Evolutionary conservation across 495 filamentous ascomycete genomes (phyloP).

Genomic region (Xylaria venustula): DNA sequence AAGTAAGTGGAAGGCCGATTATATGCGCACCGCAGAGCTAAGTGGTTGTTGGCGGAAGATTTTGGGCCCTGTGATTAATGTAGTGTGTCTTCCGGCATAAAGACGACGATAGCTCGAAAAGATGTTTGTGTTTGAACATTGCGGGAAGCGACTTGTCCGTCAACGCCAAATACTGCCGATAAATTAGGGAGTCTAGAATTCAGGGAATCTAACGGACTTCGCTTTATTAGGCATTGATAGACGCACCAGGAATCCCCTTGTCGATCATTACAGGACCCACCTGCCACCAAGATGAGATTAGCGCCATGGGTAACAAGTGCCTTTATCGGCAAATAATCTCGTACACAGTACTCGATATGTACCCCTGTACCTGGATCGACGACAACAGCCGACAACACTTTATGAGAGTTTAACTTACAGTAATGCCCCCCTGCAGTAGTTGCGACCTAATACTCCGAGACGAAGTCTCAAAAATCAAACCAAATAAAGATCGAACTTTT

Average conservation of each 20-base stretch:
- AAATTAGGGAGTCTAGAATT: slow-evolving; percentile 3
- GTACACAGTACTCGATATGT: background rate
- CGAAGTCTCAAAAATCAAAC: too few relatives aligned
- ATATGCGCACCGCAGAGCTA: background rate
- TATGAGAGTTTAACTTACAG: too few relatives aligned
- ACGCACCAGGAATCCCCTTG: background rate
- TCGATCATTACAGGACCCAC: background rate
- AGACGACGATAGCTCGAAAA: background rate
- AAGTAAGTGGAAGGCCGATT: background rate
- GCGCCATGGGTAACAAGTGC: background rate
- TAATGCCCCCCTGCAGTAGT: too few relatives aligned
- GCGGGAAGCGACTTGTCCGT: background rate
- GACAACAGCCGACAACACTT: too few relatives aligned
- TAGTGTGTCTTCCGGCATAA: background rate
- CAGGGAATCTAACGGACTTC: background rate
- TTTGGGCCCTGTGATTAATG: background rate
- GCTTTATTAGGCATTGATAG: slow-evolving; percentile 7
- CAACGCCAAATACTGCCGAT: background rate
- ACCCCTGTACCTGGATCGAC: too few relatives aligned
- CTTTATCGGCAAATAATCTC: background rate
- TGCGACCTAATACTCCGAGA: too few relatives aligned
- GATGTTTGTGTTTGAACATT: background rate
- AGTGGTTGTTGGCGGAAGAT: background rate
- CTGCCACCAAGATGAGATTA: background rate
- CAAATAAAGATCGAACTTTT: too few relatives aligned